Percentiles rank a stretch among this genome's conserved stretches.
These are phyloP conservation scores for Hymenoscyphus occultus DNA, from an alignment of 2,329 filamentous ascomycete species.

Conservation along the genomic window DNA sequence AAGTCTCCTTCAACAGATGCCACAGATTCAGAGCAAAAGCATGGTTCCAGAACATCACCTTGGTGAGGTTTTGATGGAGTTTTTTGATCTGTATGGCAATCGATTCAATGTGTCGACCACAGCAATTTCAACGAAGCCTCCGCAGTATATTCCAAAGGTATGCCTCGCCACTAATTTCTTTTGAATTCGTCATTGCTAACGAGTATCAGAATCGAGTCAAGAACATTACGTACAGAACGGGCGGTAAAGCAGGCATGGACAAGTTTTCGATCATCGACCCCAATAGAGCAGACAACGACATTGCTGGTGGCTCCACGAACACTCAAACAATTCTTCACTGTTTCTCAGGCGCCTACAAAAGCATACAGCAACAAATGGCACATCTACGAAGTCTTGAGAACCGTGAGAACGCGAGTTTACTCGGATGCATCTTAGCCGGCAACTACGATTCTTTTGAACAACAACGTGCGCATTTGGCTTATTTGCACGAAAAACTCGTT, in stretches of 20 bases:
- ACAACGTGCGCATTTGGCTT: constrained; percentile 56
- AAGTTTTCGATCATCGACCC: constrained; percentile 89
- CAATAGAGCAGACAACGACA: constrained; percentile 81
- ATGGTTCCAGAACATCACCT: constrained; percentile 64
- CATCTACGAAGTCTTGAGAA: constrained; percentile 41
- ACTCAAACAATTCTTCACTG: constrained; percentile 63
- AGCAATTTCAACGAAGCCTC: constrained; percentile 74
- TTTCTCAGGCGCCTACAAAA: constrained; percentile 64
- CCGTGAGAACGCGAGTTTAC: constrained; percentile 45
- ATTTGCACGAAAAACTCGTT: constrained; percentile 32
- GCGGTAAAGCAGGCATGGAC: constrained; percentile 45
- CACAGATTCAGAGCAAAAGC: constrained; percentile 61
- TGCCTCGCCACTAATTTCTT: constrained; percentile 28
- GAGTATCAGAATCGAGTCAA: constrained; percentile 20
- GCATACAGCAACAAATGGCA: constrained; percentile 57
- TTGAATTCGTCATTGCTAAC: constrained; percentile 11
- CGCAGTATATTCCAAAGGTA: constrained; percentile 76
- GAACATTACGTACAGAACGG: constrained; percentile 45
- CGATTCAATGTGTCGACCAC: constrained; percentile 67
- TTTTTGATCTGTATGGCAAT: constrained; percentile 86
- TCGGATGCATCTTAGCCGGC: constrained; percentile 70
- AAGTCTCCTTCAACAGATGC: constrained; percentile 79
- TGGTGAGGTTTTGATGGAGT: constrained; percentile 79
- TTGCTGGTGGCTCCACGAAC: constrained; percentile 79
- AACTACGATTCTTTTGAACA: constrained; percentile 73